Base-by-base conservation (phyloP, 495 filamentous ascomycete genomes). In the Xeromyces bisporus region DNA sequence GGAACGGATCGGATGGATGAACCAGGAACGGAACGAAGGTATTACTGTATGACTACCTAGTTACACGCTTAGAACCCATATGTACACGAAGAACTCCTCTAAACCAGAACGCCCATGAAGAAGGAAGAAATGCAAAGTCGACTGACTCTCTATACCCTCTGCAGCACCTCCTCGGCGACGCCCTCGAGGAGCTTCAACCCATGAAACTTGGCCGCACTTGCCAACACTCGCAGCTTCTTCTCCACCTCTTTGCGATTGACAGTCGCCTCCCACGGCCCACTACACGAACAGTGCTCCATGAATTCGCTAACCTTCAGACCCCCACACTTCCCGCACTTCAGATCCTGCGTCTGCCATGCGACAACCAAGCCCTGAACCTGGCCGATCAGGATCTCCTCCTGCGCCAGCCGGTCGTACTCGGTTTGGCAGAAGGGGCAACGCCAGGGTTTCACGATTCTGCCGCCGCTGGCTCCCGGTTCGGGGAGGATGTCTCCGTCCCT, bases 251-350 rank as follows among this genome's bases (percentile, higher is more conserved):
- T 73, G 41, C 67, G 65, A 46, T 76, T 64, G 32, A 86, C 55
- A 15, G 70, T 84, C 36, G 69, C 69, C 10, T 56, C 65, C 89
- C 89, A 97, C 26, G 56, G 63, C 5, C 91, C 87, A 29, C 78
- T 77, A 58, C 89, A 97, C 15, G 75, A 77, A 51, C 89, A 97
- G 55, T 96, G 87, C 54, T 96, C 89, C 75, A 85, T 78, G 47
- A 96, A 91, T 43, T 93, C 89, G 57, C 89, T 94, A 24, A 78
- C 64, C 51, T 84, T 64, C 5, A 67, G 47, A 7, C 34, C 43
- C 23, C 45, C 48, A 39, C 65, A 69, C 36, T 68, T 69, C 28
- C 50, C 53, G 39, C 89, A 97, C 49, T 83, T 84, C 27, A 96
- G 55, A 51, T 97, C 89, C 62, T 96, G 89, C 14, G 73, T 78